Base-by-base conservation (phyloP, 495 filamentous ascomycete genomes). In the Aspergillus hancockii region DNA sequence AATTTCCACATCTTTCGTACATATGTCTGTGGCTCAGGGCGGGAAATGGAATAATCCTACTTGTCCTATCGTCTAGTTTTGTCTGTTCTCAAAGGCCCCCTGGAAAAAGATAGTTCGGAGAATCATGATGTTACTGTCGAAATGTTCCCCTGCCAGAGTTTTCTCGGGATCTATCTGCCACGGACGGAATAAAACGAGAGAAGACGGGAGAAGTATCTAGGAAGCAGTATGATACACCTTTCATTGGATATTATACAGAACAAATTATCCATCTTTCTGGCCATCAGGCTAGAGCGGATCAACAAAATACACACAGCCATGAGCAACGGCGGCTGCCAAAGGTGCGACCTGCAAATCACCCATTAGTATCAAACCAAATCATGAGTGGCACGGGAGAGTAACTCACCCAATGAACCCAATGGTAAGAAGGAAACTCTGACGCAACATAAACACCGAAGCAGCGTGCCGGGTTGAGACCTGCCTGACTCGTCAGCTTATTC, bases 341-440 rank as follows among this genome's bases (percentile, higher is more conserved):
- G 71, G 69, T 22, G 64, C 71, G 50, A 72, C 55, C 70, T 72
- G 41, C 36, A 49, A 43, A 14, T 62, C 38, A 10, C 47, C 12
- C 8, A 36, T 9, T 21, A 30, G 31, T 19, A 40, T 16, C 19
- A 25, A 40, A 8, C 19, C 30, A 22, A 8, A 3, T 41, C 31
- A 30, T 18, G 18, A 31, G 18, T 38, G 54, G 1, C 19, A 28
- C 8, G 19, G 9, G 21, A 41, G 54, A 8, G n/a, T 23, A 36
- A 61, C 68, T 52, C 40, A 73, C 70, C 71, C 70, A 74, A 64
- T 72, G 71, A 52, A 74, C 58, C 70, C 70, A 74, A 61, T 74
- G 71, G 63, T 74, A 74, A 1, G 55, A 46, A 9, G 66, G 62
- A 58, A 74, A 74, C 13, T 41, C 40, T 1, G 67, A 65, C 16